Evolutionary conservation across 306 rosid species (phyloP).

Genomic region (Castanopsis chinensis): DNA sequence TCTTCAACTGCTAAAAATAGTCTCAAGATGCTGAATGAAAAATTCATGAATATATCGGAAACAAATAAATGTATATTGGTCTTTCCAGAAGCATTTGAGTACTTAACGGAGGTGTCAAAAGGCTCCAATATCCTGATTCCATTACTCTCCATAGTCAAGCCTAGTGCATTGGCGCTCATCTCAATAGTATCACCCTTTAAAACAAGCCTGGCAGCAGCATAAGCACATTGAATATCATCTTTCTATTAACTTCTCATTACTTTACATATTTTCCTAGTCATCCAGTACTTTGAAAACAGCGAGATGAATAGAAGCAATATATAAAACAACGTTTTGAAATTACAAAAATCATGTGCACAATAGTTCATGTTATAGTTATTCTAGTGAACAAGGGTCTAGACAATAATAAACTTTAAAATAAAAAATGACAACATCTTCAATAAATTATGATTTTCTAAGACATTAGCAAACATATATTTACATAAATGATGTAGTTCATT

Average conservation of each 20-base stretch:
- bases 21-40: conserved; percentile 91
- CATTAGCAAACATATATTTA: not conserved
- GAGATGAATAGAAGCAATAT: not conserved
- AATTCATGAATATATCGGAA: conserved; percentile 90
- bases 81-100: conserved; percentile 86
- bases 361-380: not conserved
- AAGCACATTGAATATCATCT: conserved; percentile 28
- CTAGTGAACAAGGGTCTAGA: not conserved
- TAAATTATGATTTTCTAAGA: not conserved
- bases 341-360: not conserved
- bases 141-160: conserved; percentile 92
- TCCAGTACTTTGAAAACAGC: not conserved
- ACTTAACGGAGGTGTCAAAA: conserved; percentile 75
- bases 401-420: not conserved
- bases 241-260: not conserved
- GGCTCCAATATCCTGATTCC: conserved; percentile 97
- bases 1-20: conserved; percentile 93
- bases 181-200: conserved; percentile 75
- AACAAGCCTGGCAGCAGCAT: conserved; percentile 58
- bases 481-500: not conserved
- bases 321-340: not conserved
- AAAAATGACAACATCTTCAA: not conserved
- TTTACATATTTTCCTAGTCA: not conserved
- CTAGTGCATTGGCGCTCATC: conserved; percentile 78
- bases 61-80: conserved; percentile 74